Conservation (phyloP, 129 eudicot species). For the Centaurea solstitialis region DNA sequence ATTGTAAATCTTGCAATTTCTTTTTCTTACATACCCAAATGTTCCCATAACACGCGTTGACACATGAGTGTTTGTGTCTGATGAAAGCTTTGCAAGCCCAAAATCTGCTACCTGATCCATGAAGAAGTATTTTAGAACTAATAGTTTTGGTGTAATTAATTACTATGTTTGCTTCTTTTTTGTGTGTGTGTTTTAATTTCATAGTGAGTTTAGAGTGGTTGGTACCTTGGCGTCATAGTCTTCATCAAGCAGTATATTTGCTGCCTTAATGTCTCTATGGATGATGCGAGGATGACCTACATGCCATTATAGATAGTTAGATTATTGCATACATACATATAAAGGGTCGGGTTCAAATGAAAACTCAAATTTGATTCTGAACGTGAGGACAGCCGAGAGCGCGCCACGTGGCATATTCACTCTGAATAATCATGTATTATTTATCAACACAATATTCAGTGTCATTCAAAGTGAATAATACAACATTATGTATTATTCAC, state of each 20-base stretch:
- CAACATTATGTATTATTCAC: too few relatives aligned
- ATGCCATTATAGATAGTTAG: slow-evolving; percentile 9
- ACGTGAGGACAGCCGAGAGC: too few relatives aligned
- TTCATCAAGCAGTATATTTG: slow-evolving; percentile 54
- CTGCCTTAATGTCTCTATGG: slow-evolving; percentile 62
- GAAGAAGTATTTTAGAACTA: slow-evolving; percentile 4
- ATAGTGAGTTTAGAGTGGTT: neutral
- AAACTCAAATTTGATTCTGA: too few relatives aligned
- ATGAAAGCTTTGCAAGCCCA: slow-evolving; percentile 80
- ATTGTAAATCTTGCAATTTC: neutral
- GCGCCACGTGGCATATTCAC: too few relatives aligned
- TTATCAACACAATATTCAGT: too few relatives aligned
- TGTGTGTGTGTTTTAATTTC: neutral
- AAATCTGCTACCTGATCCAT: slow-evolving; percentile 73
- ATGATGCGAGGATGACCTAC: slow-evolving; percentile 59
- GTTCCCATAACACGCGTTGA: slow-evolving; percentile 93
- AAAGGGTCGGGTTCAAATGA: too few relatives aligned
- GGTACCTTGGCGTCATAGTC: slow-evolving; percentile 63
- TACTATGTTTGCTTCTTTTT: neutral
- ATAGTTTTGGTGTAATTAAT: neutral
- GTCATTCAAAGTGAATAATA: too few relatives aligned
- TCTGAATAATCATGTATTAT: too few relatives aligned
- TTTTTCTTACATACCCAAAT: slow-evolving; percentile 53
- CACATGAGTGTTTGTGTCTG: slow-evolving; percentile 65
- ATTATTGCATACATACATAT: neutral